phyloP scores from a whole-genome alignment of 208 protist species.

The Leishmania aethiopica region DNA sequence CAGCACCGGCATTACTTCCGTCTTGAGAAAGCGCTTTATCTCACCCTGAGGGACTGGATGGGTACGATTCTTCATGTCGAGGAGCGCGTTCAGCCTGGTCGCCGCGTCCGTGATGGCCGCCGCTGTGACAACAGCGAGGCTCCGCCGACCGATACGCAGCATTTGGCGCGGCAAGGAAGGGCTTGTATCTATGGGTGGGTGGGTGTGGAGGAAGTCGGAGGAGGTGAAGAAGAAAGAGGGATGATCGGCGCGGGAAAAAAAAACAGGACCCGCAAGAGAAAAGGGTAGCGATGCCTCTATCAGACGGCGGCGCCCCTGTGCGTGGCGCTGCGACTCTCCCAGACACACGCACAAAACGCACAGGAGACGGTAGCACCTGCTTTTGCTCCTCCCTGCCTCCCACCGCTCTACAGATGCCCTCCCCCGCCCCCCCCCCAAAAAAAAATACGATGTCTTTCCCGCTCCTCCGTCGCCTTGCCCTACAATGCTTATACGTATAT shows the following conservation, averaged over 20 bases:
- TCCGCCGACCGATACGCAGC: constrained; percentile 17
- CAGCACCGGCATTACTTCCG: constrained; percentile 71
- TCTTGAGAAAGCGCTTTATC: constrained; percentile 64
- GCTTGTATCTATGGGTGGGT: neutral
- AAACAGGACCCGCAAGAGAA: neutral
- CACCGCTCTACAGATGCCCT: too few species aligned
- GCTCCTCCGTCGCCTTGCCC: neutral
- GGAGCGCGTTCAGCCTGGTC: constrained; percentile 54
- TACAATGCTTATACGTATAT: neutral
- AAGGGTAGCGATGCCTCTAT: neutral
- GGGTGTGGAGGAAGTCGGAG: neutral
- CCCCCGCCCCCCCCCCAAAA: too few species aligned
- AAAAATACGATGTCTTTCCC: neutral
- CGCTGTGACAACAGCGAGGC: constrained; percentile 25
- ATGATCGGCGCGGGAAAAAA: neutral
- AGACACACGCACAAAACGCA: neutral
- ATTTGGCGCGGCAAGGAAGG: constrained; percentile 1
- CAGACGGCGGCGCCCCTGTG: neutral
- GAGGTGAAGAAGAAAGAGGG: neutral
- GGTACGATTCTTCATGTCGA: constrained; percentile 45
- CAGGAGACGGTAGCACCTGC: neutral
- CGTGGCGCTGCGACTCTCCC: neutral
- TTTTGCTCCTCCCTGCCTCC: neutral
- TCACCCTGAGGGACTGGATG: constrained; percentile 35
- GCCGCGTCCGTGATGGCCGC: constrained; percentile 33